Percentiles rank a stretch among this genome's conserved stretches.
These are phyloP conservation scores for Lycium ferocissimum DNA, from an alignment of 257 asterid genomes.

Conservation along the genomic window DNA sequence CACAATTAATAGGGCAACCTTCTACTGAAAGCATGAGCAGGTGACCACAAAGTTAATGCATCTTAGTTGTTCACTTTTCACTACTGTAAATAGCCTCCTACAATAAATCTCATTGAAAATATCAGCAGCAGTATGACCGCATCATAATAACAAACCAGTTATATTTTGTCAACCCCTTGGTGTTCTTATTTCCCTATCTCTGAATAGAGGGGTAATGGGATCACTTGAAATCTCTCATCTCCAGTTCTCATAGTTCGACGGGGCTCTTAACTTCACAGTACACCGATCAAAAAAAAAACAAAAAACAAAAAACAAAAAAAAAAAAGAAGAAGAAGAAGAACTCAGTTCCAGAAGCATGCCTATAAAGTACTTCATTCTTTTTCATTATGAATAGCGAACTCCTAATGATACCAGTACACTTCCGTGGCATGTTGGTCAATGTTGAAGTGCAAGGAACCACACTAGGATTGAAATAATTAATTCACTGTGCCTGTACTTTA, in stretches of 20 bases:
- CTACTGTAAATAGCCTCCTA: background rate
- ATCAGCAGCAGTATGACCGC: background rate
- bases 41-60: slow-evolving; percentile 11
- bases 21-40: background rate
- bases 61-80: background rate
- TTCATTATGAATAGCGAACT: background rate
- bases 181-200: background rate
- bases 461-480: background rate
- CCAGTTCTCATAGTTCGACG: background rate
- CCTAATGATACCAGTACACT: background rate
- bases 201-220: background rate
- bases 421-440: background rate
- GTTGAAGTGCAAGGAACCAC: background rate
- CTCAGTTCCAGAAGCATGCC: background rate
- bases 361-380: background rate
- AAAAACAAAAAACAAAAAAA: too few relatives aligned
- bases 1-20: background rate
- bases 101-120: background rate
- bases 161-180: background rate
- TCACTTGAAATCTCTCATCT: background rate
- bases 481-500: background rate
- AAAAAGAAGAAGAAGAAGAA: background rate
- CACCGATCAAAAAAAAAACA: too few relatives aligned
- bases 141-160: background rate
- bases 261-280: too few relatives aligned